Evolutionary conservation across 1,139 yeast species (phyloP).

Genomic region (Yamadazyma conglobata): DNA sequence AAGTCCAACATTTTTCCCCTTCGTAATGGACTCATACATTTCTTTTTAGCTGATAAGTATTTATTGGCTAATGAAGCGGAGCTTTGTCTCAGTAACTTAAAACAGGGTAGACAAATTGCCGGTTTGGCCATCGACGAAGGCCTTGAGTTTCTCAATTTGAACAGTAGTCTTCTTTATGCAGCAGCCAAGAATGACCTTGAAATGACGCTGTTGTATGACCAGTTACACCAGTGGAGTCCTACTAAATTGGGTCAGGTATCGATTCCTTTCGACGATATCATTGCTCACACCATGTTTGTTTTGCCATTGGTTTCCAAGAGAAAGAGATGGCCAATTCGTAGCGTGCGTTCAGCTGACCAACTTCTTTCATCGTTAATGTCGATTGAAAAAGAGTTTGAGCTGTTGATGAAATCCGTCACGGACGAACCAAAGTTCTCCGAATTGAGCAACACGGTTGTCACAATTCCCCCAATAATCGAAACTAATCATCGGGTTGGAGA

Average conservation of each 20-base stretch:
- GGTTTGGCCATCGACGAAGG: conserved; percentile 5
- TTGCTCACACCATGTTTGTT: no score
- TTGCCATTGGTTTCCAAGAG: no score
- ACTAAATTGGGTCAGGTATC: no score
- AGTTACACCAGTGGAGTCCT: no score
- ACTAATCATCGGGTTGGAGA: no score
- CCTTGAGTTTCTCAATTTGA: conserved; percentile 4
- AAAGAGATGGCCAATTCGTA: no score
- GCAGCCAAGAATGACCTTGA: no score
- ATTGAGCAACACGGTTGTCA: neutral
- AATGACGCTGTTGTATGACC: no score
- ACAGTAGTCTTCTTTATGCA: conserved; percentile 5
- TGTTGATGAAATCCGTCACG: neutral
- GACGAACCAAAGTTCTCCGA: conserved; percentile 1
- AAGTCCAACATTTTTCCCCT: conserved; percentile 23
- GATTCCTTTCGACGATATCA: no score
- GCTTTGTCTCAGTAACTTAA: conserved; percentile 3
- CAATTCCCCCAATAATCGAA: no score
- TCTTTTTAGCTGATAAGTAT: conserved; percentile 17
- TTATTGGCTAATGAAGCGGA: conserved; percentile 12
- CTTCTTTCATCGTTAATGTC: no score
- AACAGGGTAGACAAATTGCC: conserved; percentile 7
- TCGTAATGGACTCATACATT: conserved; percentile 24
- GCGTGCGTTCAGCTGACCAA: no score
- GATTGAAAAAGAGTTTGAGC: neutral